Evolutionary conservation across 768 basidiomycete species (phyloP).

Genomic region (Russula olivacea): DNA sequence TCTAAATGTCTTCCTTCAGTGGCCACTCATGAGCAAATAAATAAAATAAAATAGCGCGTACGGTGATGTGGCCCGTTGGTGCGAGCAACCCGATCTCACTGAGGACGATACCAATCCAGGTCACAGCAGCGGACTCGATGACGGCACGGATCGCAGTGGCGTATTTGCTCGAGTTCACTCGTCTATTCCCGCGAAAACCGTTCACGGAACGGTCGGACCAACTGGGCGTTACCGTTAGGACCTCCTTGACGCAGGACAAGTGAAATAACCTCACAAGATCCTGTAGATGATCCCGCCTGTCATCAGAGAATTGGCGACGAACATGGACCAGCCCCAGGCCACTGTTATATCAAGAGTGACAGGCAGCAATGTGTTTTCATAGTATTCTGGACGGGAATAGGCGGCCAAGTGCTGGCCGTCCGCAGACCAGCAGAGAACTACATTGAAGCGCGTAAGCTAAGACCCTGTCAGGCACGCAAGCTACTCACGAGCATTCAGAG

Average conservation of each 20-base stretch:
- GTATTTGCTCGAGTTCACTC: neutral
- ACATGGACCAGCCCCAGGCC: conserved; percentile 30
- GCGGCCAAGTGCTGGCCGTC: conserved; percentile 23
- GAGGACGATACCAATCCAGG: conserved; percentile 29
- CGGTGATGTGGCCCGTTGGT: conserved; percentile 25
- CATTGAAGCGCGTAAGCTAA: neutral
- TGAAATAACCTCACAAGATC: conserved; percentile 23
- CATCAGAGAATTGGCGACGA: conserved; percentile 26
- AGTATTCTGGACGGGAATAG: conserved; percentile 20
- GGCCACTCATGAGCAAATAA: neutral
- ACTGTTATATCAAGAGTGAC: conserved; percentile 26
- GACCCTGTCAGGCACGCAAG: neutral
- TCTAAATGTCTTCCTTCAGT: neutral
- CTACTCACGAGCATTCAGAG: conserved; percentile 25
- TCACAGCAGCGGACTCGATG: conserved; percentile 28
- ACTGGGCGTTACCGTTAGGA: neutral
- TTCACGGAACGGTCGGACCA: neutral
- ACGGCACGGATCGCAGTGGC: conserved; percentile 18
- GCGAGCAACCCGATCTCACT: conserved; percentile 26
- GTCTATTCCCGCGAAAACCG: neutral
- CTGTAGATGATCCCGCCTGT: conserved; percentile 26
- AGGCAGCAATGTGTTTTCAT: conserved; percentile 19
- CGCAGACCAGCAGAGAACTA: conserved; percentile 27
- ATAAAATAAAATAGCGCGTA: conserved; percentile 1
- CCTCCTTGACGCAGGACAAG: neutral